phyloP scores from a whole-genome alignment of 768 basidiomycete species.

The Leucosporidium scottii region DNA sequence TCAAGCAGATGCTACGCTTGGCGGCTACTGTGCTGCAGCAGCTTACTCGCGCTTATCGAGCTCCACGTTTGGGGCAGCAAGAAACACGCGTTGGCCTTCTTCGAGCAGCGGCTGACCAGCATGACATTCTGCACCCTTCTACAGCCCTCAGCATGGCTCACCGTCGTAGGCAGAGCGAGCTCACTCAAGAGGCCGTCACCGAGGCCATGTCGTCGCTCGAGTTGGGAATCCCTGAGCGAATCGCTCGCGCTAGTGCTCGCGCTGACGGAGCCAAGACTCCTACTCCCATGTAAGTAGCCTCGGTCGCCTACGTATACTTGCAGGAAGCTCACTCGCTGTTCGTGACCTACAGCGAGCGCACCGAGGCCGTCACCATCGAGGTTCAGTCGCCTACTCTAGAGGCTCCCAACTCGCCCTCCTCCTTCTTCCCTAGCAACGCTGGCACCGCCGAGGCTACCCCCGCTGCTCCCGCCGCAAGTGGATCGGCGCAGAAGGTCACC shows the following conservation, averaged over 20 bases:
- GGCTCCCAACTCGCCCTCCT: conserved; percentile 17
- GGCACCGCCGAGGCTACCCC: conserved; percentile 6
- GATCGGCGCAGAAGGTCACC: conserved; percentile 51
- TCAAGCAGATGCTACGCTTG: no score
- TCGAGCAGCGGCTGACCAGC: background rate
- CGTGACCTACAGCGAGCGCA: background rate
- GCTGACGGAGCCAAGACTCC: conserved; percentile 34
- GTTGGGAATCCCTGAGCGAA: conserved; percentile 29
- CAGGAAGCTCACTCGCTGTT: background rate
- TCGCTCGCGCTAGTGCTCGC: conserved; percentile 29
- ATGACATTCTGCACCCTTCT: background rate
- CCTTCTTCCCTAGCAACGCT: conserved; percentile 2
- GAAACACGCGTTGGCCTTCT: no score
- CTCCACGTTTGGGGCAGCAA: no score
- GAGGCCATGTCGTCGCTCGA: conserved; percentile 28
- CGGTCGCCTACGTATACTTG: background rate
- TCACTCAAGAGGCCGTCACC: conserved; percentile 32
- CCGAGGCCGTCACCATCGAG: conserved; percentile 19
- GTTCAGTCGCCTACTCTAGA: conserved; percentile 14
- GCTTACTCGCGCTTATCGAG: no score
- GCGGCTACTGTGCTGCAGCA: no score
- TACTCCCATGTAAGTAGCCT: conserved; percentile 20
- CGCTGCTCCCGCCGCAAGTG: background rate
- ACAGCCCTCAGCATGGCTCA: conserved; percentile 30
- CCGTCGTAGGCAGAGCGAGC: conserved; percentile 27